Base-by-base conservation (phyloP, 176 grass and related monocot genomes). In the Zizania latifolia region DNA sequence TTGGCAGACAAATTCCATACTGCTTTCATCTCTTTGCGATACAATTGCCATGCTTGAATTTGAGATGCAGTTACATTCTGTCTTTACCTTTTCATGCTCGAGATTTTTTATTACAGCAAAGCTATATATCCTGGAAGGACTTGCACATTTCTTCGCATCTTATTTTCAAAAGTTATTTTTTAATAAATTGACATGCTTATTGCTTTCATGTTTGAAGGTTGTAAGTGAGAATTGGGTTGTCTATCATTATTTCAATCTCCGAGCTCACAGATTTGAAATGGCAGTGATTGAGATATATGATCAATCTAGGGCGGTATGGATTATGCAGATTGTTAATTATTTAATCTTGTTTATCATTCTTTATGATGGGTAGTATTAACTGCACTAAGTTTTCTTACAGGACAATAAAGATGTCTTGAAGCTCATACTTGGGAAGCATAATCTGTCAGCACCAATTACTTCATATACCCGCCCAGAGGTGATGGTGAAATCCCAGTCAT, bases 261-360 rank as follows among this genome's bases (percentile, higher is more conserved):
- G 85, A 90, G 89, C 96, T 79, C 96, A 99, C 87, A 95, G 92
- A 99, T 94, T 90, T 77, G 96, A 99, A 92, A 99, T 99, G 85
- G 79, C 89, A 19, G 96, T 99, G 54, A 88, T 95, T 59, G 92
- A 99, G 85, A 99, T 99, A 72, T 99, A 94, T 78, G 96, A 99
- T 84, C 92, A 95, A 79, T 95, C 96, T 70, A 84, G 89, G 51
- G 92, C 87, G 72, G 96, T 99, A 94, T 84, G 82, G 65, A 40
- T 54, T 79, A 29, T 64, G 55, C 57, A 44, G 9, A 59, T 8
- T 60, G 16, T 63, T 80, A 13, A 43, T 79, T 70, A 63, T 56
- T 23, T 51, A 35, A 59, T 0, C n/a, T 69, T 19, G 45, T 62
- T 80, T 62, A 35, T 34, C 2, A 7, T 46, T 86, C 51, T 22